Conservation (phyloP, 164 flowering plant species). For the Liquidambar formosana region DNA sequence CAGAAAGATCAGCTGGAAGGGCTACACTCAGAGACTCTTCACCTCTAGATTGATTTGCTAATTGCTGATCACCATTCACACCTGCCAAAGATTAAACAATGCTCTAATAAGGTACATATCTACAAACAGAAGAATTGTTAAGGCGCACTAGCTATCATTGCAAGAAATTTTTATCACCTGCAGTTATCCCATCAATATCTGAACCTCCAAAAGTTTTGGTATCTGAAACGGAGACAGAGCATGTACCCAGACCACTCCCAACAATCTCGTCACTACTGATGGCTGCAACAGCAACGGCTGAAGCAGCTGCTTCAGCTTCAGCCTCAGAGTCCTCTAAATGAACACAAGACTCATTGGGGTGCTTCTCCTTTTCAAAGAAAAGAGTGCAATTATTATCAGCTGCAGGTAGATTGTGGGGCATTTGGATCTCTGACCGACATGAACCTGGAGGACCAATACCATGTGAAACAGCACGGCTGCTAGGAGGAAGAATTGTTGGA, state of each 20-base stretch:
- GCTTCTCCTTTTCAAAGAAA: slow-evolving; percentile 64
- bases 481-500: slow-evolving; percentile 71
- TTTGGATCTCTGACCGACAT: slow-evolving; percentile 42
- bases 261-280: slow-evolving; percentile 71
- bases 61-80: slow-evolving; percentile 44
- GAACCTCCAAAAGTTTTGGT: slow-evolving; percentile 55
- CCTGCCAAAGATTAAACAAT: slow-evolving; percentile 38
- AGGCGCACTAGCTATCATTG: background rate
- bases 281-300: slow-evolving; percentile 94
- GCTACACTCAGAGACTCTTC: slow-evolving; percentile 83
- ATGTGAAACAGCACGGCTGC: slow-evolving; percentile 53
- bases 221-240: slow-evolving; percentile 48
- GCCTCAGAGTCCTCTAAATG: slow-evolving; percentile 73
- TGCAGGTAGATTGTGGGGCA: slow-evolving; percentile 45
- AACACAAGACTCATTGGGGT: slow-evolving; percentile 44
- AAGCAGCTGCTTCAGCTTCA: slow-evolving; percentile 92
- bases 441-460: slow-evolving; percentile 68
- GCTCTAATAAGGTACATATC: background rate
- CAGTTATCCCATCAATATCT: slow-evolving; percentile 38
- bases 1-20: slow-evolving; percentile 94
- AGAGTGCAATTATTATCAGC: slow-evolving; percentile 46
- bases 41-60: slow-evolving; percentile 48
- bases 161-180: slow-evolving; percentile 23
- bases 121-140: background rate
- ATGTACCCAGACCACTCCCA: slow-evolving; percentile 46